phyloP scores from a whole-genome alignment of 306 rosid species.

The Begonia loranthoides region DNA sequence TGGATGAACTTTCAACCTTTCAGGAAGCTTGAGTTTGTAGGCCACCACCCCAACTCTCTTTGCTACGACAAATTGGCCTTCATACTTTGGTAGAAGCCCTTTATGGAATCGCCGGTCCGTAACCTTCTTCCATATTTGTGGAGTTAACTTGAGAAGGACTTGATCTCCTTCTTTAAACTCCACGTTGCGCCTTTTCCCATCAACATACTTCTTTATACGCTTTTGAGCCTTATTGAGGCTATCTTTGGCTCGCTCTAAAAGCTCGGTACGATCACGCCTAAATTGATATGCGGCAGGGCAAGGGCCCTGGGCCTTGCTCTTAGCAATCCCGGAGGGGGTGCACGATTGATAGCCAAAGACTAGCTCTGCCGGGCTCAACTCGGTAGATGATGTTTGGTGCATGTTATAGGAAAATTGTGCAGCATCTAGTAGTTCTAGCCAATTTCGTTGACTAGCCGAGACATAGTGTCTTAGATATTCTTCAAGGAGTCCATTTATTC shows the following conservation, averaged over 20 bases:
- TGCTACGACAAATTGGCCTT: neutral
- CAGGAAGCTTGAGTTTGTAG: neutral
- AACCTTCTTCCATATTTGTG: too few species aligned
- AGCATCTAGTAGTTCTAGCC: neutral
- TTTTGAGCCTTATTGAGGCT: too few species aligned
- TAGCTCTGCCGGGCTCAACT: neutral
- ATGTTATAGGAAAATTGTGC: conserved; percentile 3
- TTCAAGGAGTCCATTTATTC: neutral
- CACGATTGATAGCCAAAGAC: neutral
- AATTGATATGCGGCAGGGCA: neutral
- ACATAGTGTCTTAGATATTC: conserved; percentile 2
- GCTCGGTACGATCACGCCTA: neutral
- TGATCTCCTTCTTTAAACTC: too few species aligned
- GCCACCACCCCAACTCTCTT: neutral
- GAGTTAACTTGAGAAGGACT: too few species aligned
- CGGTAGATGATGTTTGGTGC: neutral
- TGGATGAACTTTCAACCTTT: neutral
- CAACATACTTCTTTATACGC: too few species aligned
- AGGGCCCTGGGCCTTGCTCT: neutral
- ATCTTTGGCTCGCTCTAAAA: neutral
- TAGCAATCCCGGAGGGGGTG: neutral
- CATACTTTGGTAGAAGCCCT: neutral
- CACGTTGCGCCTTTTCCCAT: too few species aligned
- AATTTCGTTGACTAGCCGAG: neutral
- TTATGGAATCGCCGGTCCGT: too few species aligned